Conservation (phyloP, 371 early-diverging fungal species). For the Apophysomyces trapeziformis region DNA sequence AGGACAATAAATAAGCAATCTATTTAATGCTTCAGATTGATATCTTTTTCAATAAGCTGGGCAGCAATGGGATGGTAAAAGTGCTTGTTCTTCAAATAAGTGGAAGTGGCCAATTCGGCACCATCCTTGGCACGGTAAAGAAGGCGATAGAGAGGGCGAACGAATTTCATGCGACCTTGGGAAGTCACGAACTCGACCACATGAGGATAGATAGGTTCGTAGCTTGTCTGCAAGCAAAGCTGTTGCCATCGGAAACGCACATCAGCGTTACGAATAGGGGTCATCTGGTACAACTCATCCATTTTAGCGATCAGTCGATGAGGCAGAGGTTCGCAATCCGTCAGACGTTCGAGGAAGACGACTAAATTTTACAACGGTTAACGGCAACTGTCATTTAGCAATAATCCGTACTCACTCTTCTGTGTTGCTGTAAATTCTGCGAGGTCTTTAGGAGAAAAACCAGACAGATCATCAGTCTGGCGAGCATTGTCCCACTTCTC, state of each 20-base stretch:
- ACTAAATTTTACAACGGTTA: slow-evolving; percentile 34
- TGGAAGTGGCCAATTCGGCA: slow-evolving; percentile 75
- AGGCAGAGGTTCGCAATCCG: slow-evolving; percentile 71
- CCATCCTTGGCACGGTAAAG: slow-evolving; percentile 72
- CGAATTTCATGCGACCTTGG: slow-evolving; percentile 97
- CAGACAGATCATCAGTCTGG: slow-evolving; percentile 43
- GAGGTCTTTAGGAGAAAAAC: slow-evolving; percentile 66
- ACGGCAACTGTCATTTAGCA: neutral
- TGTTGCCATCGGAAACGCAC: slow-evolving; percentile 88
- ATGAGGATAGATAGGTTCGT: slow-evolving; percentile 75
- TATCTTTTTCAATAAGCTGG: slow-evolving; percentile 80
- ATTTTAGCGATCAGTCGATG: slow-evolving; percentile 65
- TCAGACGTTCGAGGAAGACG: slow-evolving; percentile 84
- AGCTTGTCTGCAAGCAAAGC: slow-evolving; percentile 78
- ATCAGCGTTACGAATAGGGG: slow-evolving; percentile 80
- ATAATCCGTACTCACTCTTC: slow-evolving; percentile 56
- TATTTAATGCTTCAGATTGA: slow-evolving; percentile 58
- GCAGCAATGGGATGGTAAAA: slow-evolving; percentile 96
- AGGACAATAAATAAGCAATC: neutral
- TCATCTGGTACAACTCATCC: slow-evolving; percentile 77
- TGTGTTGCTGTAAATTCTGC: slow-evolving; percentile 73
- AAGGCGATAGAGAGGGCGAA: slow-evolving; percentile 78
- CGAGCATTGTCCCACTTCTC: slow-evolving; percentile 74
- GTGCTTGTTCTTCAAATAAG: slow-evolving; percentile 76
- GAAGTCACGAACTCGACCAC: slow-evolving; percentile 80